Evolutionary conservation across 2,329 filamentous ascomycete species (phyloP), one percentile per base, ranked within the genome.

Genomic region (Huntiella abstrusa): DNA sequence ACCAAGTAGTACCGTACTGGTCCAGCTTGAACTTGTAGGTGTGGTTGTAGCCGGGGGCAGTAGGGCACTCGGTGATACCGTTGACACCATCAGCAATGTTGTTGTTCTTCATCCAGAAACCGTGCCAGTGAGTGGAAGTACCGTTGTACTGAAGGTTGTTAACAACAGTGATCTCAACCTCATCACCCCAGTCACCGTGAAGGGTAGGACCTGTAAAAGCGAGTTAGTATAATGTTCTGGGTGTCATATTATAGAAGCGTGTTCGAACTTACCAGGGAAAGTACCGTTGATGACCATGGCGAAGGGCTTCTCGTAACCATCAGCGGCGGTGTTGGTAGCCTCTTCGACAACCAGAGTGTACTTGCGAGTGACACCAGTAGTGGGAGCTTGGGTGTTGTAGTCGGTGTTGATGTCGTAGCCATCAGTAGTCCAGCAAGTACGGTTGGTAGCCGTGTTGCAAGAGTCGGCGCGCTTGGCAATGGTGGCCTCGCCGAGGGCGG

Each of bases 111-210:
- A 69, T 65, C 28, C 61, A 58, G 3, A 70, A 51, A 5, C 67
- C 68, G 48, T 70, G 68, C 67, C 67, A 71, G 53, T 71, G 68
- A 17, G 70, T 58, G 1, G 64, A 61, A 1, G 64, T 66, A 16
- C 59, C 60, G 52, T 63, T 64, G 32, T 55, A 59, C 10, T 64
- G 65, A 1, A 83, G 67, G n/a, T 71, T 65, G 58, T 85, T 85
- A 59, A 72, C 67, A 47, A 83, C 70, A 17, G 73, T 73, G 43
- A 83, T 69, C 41, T 77, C 60, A 32, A 70, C 59, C 5, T 51
- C 57, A 51, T 73, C 69, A 28, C 69, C 69, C 66, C 68, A 71
- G 47, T 70, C 50, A 16, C 49, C 51, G 19, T 46, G 43, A 28
- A 52, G 40, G n/a, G 48, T 50, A 43, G 51, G 51, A 12, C 49